Evolutionary conservation across 225 moss, liverwort and hornwort genomes (phyloP), one percentile per base, ranked within the genome.

Genomic region (Marchantia paleacea): DNA sequence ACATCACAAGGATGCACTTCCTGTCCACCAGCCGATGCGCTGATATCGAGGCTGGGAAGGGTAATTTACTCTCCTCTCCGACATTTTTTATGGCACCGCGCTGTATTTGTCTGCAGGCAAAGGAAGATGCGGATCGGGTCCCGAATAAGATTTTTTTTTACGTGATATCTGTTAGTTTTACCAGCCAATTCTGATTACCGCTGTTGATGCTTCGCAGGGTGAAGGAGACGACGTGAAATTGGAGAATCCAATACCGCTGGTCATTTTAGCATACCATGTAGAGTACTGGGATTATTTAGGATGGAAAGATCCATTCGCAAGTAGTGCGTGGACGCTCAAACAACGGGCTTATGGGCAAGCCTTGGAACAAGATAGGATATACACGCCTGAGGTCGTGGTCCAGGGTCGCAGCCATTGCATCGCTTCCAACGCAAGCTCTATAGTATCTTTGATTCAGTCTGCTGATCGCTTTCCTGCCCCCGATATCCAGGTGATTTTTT

Each of bases 261-360:
- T 97, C 61, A 82, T 94, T 57, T 77, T 97, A 80, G 94, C 94
- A 22, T 97, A 86, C 83, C 97, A 97, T 78, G 97, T 97, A 60
- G 93, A 97, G 72, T 94, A 93, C 80, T 97, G 97, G 97, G 95
- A 97, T 73, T 93, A 97, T 75, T 81, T 97, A n/a, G 97, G 97
- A 26, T 97, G 97, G 97, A 93, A 92, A 79, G 97, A 97, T 90
- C 95, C 97, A 8, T 95, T 97, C 52, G 89, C 91, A 18, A 95
- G 92, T 78, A 79, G 87, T 63, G 80, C 87, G 4, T 97, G 97
- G 97, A 95, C 94, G 7, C 85, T 94, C 76, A 90, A 92, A 79
- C 97, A 97, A 82, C 93, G 93, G 24, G 81, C 92, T 10, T 97
- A 97, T 47, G 94, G 92, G 52, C 90, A 95, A 81, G 74, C 83